These are phyloP conservation scores for Cyathus striatus DNA, from an alignment of 768 basidiomycete genomes.

Conservation along the genomic window DNA sequence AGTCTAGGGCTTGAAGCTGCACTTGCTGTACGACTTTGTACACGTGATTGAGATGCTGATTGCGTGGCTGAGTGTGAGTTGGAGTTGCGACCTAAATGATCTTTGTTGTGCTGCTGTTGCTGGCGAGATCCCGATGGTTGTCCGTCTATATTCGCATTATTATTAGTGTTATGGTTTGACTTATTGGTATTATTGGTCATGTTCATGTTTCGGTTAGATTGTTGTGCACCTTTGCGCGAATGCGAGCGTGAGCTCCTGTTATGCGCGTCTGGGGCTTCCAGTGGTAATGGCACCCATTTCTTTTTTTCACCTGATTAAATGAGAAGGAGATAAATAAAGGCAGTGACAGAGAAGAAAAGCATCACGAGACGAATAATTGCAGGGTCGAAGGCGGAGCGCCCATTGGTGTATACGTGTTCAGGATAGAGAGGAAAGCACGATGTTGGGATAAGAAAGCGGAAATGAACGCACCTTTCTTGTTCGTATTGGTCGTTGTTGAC, in stretches of 20 bases:
- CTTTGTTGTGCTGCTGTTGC: no score
- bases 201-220: neutral
- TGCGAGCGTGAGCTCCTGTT: constrained; percentile 12
- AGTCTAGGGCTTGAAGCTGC: constrained; percentile 14
- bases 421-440: constrained; percentile 1
- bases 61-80: constrained; percentile 22
- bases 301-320: constrained; percentile 43
- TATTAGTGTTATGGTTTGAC: no score
- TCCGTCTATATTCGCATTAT: no score
- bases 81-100: constrained; percentile 21
- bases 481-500: constrained; percentile 14
- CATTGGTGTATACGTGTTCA: no score
- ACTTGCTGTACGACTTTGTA: constrained; percentile 30
- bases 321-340: constrained; percentile 1
- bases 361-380: no score
- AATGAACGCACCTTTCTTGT: no score
- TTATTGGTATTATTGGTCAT: no score
- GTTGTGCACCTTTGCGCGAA: constrained; percentile 16
- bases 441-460: no score
- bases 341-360: constrained; percentile 4
- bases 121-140: no score
- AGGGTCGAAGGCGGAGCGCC: no score
- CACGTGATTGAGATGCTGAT: constrained; percentile 8
- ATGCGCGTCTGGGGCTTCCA: constrained; percentile 43
- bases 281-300: constrained; percentile 59